Conservation (phyloP, 2,329 filamentous ascomycete genomes). For the Teratosphaeria viscida region DNA sequence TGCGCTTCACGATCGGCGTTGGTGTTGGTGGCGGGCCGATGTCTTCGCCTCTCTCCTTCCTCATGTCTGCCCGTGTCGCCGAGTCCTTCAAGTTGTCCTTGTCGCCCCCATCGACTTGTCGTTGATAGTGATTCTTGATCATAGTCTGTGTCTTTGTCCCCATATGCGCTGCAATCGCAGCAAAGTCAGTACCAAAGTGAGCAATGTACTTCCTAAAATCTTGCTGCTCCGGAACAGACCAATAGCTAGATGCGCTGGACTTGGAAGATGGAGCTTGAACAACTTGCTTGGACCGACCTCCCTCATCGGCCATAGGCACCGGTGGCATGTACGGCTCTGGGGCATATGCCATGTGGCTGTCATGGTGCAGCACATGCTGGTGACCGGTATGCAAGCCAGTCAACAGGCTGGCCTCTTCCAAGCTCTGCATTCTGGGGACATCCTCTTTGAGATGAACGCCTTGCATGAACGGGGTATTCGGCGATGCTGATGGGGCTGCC, state of each 20-base stretch:
- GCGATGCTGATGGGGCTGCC: constrained; percentile 20
- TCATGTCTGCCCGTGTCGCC: constrained; percentile 33
- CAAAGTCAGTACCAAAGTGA: constrained; percentile 72
- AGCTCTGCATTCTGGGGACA: constrained; percentile 11
- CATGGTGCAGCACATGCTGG: constrained; percentile 8
- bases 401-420: constrained; percentile 26
- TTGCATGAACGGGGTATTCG: constrained; percentile 22
- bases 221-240: constrained; percentile 71
- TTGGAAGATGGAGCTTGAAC: constrained; percentile 12
- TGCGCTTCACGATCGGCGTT: constrained; percentile 37
- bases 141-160: constrained; percentile 78
- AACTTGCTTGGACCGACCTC: constrained; percentile 11
- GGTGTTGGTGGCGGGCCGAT: constrained; percentile 39
- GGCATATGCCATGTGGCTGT: constrained; percentile 11
- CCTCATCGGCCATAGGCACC: constrained; percentile 12
- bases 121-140: constrained; percentile 51
- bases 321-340: constrained; percentile 12
- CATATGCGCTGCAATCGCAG: constrained; percentile 65
- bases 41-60: constrained; percentile 34
- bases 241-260: constrained; percentile 57
- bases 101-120: constrained; percentile 34
- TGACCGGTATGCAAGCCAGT: constrained; percentile 19
- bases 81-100: constrained; percentile 30
- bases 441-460: constrained; percentile 19
- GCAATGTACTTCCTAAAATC: constrained; percentile 64